Evolutionary conservation across 441 rosid genomes (phyloP).

Genomic region (Macaranga tanarius): DNA sequence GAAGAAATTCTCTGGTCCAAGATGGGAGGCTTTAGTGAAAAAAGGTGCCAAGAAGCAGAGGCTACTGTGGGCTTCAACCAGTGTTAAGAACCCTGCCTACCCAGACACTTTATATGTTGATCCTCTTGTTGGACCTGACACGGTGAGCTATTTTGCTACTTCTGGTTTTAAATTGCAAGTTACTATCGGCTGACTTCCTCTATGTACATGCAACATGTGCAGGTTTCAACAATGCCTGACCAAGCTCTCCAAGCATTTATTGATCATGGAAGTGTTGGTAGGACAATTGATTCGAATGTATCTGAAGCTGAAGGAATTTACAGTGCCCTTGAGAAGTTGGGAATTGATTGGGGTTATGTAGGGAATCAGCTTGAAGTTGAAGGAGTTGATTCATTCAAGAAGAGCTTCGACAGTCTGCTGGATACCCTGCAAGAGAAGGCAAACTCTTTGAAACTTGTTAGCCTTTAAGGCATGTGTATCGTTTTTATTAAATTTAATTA

Average conservation of each 20-base stretch:
- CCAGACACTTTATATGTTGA: constrained; percentile 83
- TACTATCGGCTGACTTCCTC: constrained; percentile 9
- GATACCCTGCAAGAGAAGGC: constrained; percentile 95
- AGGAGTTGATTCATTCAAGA: constrained; percentile 91
- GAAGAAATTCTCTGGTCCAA: constrained; percentile 95
- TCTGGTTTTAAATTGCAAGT: not conserved
- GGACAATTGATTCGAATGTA: constrained; percentile 84
- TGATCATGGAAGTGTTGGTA: constrained; percentile 77
- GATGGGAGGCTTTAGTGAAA: constrained; percentile 94
- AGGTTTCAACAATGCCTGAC: constrained; percentile 99
- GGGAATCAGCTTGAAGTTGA: constrained; percentile 85
- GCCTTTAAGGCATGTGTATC: constrained; percentile 44
- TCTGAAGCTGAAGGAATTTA: constrained; percentile 94
- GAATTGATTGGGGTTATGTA: constrained; percentile 80
- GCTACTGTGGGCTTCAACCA: constrained; percentile 93
- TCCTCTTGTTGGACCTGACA: constrained; percentile 96
- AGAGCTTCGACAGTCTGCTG: constrained; percentile 89
- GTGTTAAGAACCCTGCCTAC: constrained; percentile 92
- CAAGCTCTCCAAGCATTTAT: constrained; percentile 91
- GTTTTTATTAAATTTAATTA: not conserved
- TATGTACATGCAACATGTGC: constrained; percentile 12
- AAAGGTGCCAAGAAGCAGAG: constrained; percentile 99
- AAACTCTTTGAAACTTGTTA: constrained; percentile 71
- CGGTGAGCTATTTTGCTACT: constrained; percentile 48
- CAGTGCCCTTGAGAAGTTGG: constrained; percentile 96